phyloP scores from a whole-genome alignment of 2,329 filamentous ascomycete genomes.

The Alternaria triticimaculans region DNA sequence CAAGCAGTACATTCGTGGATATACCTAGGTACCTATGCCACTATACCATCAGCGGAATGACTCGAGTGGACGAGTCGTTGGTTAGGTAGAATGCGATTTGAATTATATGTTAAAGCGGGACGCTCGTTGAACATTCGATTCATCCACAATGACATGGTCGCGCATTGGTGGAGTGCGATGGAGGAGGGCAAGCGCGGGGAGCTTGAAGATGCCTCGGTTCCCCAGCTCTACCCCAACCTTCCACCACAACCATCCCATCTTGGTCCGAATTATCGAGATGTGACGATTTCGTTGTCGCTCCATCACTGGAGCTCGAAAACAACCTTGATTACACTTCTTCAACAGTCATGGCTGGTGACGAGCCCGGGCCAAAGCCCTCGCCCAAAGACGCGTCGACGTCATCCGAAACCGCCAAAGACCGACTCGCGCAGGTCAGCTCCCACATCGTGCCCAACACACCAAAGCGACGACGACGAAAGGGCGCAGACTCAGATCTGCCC shows the following conservation, averaged over 20 bases:
- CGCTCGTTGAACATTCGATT: not conserved
- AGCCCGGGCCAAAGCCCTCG: conserved; percentile 14
- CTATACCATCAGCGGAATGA: not conserved
- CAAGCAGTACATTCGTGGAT: not conserved
- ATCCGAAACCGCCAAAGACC: conserved; percentile 46
- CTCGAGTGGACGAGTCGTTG: not conserved
- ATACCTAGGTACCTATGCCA: not conserved
- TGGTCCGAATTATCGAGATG: conserved; percentile 20
- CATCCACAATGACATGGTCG: not conserved
- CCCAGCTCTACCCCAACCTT: conserved; percentile 24
- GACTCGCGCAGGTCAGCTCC: conserved; percentile 57
- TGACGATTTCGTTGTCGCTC: conserved; percentile 20
- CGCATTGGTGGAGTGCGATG: not conserved
- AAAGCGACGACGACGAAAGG: conserved; percentile 46
- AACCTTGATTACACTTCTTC: not conserved
- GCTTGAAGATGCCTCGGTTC: conserved; percentile 37
- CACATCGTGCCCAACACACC: conserved; percentile 50
- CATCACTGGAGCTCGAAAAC: conserved; percentile 13
- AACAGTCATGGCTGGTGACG: conserved; percentile 34
- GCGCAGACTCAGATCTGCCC: conserved; percentile 55
- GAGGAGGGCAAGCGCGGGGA: conserved; percentile 29
- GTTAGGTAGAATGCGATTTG: not conserved
- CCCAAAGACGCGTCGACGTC: conserved; percentile 27
- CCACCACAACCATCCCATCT: conserved; percentile 1
- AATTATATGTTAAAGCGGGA: not conserved